Evolutionary conservation across 768 basidiomycete species (phyloP), one percentile per base, ranked within the genome.

Genomic region (Exidia glandulosa): DNA sequence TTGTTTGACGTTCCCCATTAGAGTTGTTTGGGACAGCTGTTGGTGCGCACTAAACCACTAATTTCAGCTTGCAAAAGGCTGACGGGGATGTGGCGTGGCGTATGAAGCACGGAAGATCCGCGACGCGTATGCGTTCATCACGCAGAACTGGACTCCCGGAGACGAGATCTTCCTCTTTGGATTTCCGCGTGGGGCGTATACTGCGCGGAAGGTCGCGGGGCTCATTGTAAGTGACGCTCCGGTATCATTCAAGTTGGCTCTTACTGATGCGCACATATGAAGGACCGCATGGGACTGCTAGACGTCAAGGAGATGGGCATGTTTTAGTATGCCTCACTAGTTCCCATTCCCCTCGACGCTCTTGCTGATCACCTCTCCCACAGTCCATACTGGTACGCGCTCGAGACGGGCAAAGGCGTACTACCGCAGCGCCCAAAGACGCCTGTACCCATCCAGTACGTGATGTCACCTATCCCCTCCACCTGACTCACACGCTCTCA

Each of bases 121-220:
- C 2, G 62, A 64, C 41, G 62, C 57, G 12, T 66, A 66, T 41
- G 58, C 55, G 27, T 66, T 60, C 45, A 23, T 66, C 25, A 56
- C 62, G 16, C 45, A 57, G 27, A 66, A 66, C 45, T 54, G 30
- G 27, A 31, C 14, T 13, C 7, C 5, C 16, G 50, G 58, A 6
- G 33, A 34, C 27, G 36, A 63, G 59, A 58, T 67, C 25, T 50
- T 55, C 10, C 58, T 65, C 32, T 61, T 64, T 33, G 63, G 64
- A 7, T 65, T 65, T 52, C 63, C 64, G 6, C 61, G 64, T 12
- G 64, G 66, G 1, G 66, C 61, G 9, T 67, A 65, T 60, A 57
- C 60, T 48, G 58, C 54, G 9, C 61, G 66, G n/a, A 60, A 63
- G 4, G 45, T 67, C 23, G 29, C 61, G 6, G 36, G 60, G 2